Percentiles rank a stretch among this genome's conserved stretches.
These are phyloP conservation scores for Aureobasidium sp. DNA, from an alignment of 2,329 filamentous ascomycete genomes.

Conservation along the genomic window DNA sequence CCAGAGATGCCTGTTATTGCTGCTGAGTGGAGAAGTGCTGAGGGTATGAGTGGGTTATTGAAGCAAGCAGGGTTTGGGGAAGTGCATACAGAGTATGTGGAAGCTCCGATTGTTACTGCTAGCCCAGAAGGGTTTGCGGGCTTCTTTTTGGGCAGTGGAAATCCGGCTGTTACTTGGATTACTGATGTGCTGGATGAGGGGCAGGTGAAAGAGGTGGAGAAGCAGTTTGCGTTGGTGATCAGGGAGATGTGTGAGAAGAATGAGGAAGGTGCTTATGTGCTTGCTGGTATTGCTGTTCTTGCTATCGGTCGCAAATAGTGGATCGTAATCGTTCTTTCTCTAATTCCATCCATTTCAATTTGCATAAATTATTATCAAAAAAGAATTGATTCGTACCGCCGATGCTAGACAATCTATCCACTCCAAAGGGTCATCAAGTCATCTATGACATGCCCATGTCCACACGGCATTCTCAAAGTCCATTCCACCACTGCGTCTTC, in stretches of 20 bases:
- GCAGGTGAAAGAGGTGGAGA: not conserved
- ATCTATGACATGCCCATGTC: no score
- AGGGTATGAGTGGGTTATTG: slow-evolving; percentile 18
- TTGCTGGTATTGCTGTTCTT: not conserved
- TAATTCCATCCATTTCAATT: no score
- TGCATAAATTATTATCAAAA: no score
- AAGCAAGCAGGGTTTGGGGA: slow-evolving; percentile 22
- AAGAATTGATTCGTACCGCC: no score
- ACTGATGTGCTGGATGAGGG: not conserved
- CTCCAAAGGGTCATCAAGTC: not conserved
- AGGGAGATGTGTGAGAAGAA: not conserved
- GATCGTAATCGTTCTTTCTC: no score
- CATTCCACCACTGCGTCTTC: slow-evolving; percentile 60
- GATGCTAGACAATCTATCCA: not conserved
- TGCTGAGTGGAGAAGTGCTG: slow-evolving; percentile 17
- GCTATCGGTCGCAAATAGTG: not conserved
- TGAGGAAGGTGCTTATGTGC: not conserved
- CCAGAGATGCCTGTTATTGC: slow-evolving; percentile 16
- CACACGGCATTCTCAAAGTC: slow-evolving; percentile 34
- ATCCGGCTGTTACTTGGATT: not conserved
- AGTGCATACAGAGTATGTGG: slow-evolving; percentile 17
- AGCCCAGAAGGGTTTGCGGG: not conserved
- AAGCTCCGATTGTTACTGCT: not conserved
- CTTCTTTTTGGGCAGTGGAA: not conserved
- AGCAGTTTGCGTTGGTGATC: not conserved